These are phyloP conservation scores for Benincasa hispida DNA, from an alignment of 306 rosid genomes.

Conservation along the genomic window DNA sequence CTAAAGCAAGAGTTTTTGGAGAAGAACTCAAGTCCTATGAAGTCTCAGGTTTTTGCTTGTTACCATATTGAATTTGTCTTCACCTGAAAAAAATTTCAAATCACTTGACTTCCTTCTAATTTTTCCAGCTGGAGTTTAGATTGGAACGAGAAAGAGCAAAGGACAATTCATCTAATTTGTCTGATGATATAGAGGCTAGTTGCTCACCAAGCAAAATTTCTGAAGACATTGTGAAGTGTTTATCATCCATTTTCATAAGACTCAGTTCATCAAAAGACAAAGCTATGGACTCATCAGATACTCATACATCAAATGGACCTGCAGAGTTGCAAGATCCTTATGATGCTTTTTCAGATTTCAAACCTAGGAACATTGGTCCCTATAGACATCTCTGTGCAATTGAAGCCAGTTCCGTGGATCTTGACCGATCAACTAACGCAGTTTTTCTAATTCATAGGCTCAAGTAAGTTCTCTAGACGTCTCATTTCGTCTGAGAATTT, in stretches of 20 bases:
- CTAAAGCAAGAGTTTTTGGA: conserved; percentile 36
- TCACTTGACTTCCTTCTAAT: not conserved
- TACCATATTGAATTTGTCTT: conserved; percentile 6
- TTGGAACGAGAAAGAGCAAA: conserved; percentile 46
- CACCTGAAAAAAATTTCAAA: not conserved
- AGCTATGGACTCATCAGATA: conserved; percentile 11
- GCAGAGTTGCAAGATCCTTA: conserved; percentile 64
- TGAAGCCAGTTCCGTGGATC: conserved; percentile 50
- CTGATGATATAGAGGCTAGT: conserved; percentile 32
- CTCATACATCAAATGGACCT: conserved; percentile 23
- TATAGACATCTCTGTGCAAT: conserved; percentile 49
- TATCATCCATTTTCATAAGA: conserved; percentile 48
- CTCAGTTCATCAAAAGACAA: conserved; percentile 44
- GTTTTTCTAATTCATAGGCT: conserved; percentile 54
- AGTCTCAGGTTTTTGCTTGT: conserved; percentile 34
- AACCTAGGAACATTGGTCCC: conserved; percentile 48
- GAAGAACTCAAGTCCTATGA: conserved; percentile 30
- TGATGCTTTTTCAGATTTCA: conserved; percentile 34
- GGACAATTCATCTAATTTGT: conserved; percentile 31
- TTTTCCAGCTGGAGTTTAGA: conserved; percentile 47
- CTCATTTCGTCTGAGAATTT: not conserved
- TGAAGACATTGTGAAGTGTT: conserved; percentile 65
- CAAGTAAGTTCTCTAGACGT: conserved; percentile 38
- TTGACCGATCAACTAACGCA: conserved; percentile 43
- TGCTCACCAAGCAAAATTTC: conserved; percentile 59